Base-by-base conservation (phyloP, 1,139 yeast genomes). In the Trichomonascaceae sp. region DNA sequence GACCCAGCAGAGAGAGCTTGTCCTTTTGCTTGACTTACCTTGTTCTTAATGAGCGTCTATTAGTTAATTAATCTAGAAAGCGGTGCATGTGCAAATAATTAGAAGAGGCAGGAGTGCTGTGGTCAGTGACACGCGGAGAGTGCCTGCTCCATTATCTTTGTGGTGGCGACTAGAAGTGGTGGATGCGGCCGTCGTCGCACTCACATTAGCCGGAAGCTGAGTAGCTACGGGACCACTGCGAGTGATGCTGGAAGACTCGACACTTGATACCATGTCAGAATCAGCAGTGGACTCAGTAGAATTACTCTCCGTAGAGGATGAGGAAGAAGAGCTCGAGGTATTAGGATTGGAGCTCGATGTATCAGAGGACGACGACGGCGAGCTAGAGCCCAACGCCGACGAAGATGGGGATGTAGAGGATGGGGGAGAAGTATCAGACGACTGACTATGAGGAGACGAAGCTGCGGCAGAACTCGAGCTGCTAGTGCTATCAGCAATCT, bases 401-500 rank as follows among this genome's bases (percentile, higher is more conserved):
- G 38, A 26, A 13, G 35, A 27, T 8, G 36, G 4, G 3, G 36
- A 17, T 4, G 30, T 22, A n/a, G 35, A 17, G 11, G 30, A 17
- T 5, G 31, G 15, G 17, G 37, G 9, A 3, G 39, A 18, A 16
- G 34, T 27, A 17, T 34, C 25, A 14, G 34, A 18, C 4, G 34
- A 17, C 13, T 38, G 28, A 35, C 41, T 38, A 29, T 16, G 34
- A 27, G 31, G 35, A 36, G 26, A 33, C 27, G 25, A 36, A 29
- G 27, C 40, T 28, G 22, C 27, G 8, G 33, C 28, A 3, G 26
- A 11, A 13, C 23, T 30, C 14, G 30, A 29, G 11, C 36, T 32
- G 17, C 40, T 32, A 11, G 54, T 49, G 13, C 38, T 26, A 17
- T 44, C 33, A 14, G 37, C 33, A 3, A 42, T 34, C 38, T 49